phyloP scores from a whole-genome alignment of 495 filamentous ascomycete species.

The Penicillium flavigenum region DNA sequence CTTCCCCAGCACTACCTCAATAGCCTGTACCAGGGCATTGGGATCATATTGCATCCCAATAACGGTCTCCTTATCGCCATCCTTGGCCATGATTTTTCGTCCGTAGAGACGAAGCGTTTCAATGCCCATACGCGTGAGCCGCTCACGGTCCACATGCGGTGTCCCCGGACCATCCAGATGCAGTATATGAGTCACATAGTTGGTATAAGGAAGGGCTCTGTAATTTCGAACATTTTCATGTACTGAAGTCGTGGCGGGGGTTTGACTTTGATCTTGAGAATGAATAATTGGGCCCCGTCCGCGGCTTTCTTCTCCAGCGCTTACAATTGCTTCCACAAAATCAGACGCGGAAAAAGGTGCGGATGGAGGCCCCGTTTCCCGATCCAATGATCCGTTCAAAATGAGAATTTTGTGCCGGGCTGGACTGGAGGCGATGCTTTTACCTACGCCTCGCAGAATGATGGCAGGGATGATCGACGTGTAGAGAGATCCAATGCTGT shows the following conservation, averaged over 20 bases:
- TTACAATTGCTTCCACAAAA: conserved; percentile 75
- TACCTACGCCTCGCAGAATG: conserved; percentile 46
- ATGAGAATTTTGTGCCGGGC: conserved; percentile 77
- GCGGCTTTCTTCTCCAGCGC: conserved; percentile 55
- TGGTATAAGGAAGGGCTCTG: conserved; percentile 35
- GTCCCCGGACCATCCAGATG: conserved; percentile 72
- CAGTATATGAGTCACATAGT: conserved; percentile 81
- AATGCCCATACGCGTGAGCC: conserved; percentile 66
- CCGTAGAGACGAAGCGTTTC: conserved; percentile 76
- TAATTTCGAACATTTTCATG: conserved; percentile 16
- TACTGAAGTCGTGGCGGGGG: conserved; percentile 6
- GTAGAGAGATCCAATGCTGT: conserved; percentile 88
- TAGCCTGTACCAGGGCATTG: conserved; percentile 67
- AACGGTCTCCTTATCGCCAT: conserved; percentile 28
- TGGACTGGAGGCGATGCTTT: conserved; percentile 38
- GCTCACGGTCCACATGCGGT: conserved; percentile 66
- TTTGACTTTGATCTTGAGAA: not conserved
- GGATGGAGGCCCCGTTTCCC: conserved; percentile 72
- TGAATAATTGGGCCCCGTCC: conserved; percentile 24
- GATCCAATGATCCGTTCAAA: conserved; percentile 76
- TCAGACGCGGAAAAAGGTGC: conserved; percentile 66
- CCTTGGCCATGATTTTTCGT: conserved; percentile 48
- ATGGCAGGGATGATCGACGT: conserved; percentile 72
- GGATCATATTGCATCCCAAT: conserved; percentile 72
- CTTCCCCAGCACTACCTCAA: conserved; percentile 75